phyloP scores from a whole-genome alignment of 2,329 filamentous ascomycete genomes.

The Ophiocordyceps camponoti-rufipedis region DNA sequence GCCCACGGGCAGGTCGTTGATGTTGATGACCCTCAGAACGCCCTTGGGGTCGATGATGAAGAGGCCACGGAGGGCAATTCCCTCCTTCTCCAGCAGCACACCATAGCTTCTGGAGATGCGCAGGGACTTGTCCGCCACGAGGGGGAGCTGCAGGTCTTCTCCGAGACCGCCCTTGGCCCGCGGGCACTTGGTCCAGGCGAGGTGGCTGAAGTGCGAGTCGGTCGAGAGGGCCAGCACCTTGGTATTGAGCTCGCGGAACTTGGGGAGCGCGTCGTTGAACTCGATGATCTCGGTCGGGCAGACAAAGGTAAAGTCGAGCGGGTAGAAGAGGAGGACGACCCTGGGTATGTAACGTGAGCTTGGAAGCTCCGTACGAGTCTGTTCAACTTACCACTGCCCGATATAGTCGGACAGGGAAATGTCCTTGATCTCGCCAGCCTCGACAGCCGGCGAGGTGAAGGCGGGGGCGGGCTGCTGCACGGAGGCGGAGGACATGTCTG shows the following conservation, averaged over 20 bases:
- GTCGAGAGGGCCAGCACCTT: slow-evolving; percentile 42
- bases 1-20: slow-evolving; percentile 48
- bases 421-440: slow-evolving; percentile 29
- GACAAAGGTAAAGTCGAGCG: slow-evolving; percentile 51
- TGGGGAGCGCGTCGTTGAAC: slow-evolving; percentile 41
- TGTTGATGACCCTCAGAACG: slow-evolving; percentile 40
- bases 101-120: slow-evolving; percentile 42
- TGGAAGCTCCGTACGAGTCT: neutral
- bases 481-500: slow-evolving; percentile 23
- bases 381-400: slow-evolving; percentile 23
- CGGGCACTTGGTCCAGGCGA: slow-evolving; percentile 39
- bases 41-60: slow-evolving; percentile 51
- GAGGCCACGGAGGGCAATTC: slow-evolving; percentile 42
- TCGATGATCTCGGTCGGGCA: slow-evolving; percentile 49
- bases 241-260: slow-evolving; percentile 40
- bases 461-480: slow-evolving; percentile 29
- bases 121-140: slow-evolving; percentile 43
- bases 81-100: slow-evolving; percentile 44
- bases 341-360: slow-evolving; percentile 10
- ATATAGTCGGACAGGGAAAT: slow-evolving; percentile 23
- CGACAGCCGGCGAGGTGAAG: slow-evolving; percentile 30
- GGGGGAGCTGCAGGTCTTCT: slow-evolving; percentile 37
- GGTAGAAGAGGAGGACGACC: slow-evolving; percentile 49
- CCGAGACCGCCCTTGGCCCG: slow-evolving; percentile 45
- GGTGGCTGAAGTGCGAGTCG: slow-evolving; percentile 37